These are phyloP conservation scores for Carex arenaria DNA, from an alignment of 202 grass and related monocot genomes.

Conservation along the genomic window DNA sequence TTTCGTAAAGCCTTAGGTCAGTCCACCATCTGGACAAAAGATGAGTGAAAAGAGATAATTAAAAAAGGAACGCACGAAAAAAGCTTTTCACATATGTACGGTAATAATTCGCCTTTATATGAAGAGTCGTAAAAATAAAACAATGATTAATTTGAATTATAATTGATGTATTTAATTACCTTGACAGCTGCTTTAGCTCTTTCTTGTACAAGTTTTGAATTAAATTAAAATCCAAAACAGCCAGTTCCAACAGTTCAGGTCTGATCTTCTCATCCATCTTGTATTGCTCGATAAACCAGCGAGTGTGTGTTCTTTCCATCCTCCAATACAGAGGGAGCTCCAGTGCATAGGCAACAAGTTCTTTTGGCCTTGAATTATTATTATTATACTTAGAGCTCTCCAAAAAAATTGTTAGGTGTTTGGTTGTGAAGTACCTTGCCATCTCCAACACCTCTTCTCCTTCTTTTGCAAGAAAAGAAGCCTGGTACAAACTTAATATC, in stretches of 20 bases:
- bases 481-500: slow-evolving; percentile 24
- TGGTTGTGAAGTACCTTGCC: slow-evolving; percentile 16
- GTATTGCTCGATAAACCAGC: slow-evolving; percentile 21
- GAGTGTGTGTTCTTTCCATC: slow-evolving; percentile 20
- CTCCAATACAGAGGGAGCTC: slow-evolving; percentile 17
- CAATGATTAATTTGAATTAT: background rate
- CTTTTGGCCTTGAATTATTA: background rate
- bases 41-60: background rate
- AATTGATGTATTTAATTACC: background rate
- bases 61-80: too few relatives aligned
- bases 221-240: slow-evolving; percentile 22
- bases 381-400: background rate
- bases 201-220: background rate
- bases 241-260: slow-evolving; percentile 11
- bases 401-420: slow-evolving; percentile 7
- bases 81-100: background rate
- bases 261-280: background rate
- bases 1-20: background rate
- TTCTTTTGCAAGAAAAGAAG: slow-evolving; percentile 22
- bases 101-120: too few relatives aligned
- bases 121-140: too few relatives aligned
- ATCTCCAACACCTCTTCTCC: slow-evolving; percentile 14
- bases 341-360: slow-evolving; percentile 13
- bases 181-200: background rate
- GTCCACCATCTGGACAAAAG: background rate